phyloP scores from a whole-genome alignment of 2,329 filamentous ascomycete genomes.

The Aspergillus pseudoterreus region DNA sequence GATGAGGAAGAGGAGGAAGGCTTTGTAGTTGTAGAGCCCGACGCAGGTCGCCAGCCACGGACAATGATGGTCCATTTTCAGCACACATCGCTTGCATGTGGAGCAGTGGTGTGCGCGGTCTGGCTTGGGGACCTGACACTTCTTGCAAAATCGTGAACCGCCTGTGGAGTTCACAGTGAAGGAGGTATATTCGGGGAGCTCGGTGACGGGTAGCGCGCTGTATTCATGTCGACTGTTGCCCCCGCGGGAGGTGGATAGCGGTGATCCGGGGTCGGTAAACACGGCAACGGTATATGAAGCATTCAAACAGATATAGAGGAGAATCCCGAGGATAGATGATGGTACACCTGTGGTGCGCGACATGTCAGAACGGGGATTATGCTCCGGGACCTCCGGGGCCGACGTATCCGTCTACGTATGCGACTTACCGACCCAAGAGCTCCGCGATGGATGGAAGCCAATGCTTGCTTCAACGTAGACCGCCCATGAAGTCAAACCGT shows the following conservation, averaged over 20 bases:
- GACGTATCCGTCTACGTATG: not conserved
- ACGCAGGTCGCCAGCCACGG: slow-evolving; percentile 97
- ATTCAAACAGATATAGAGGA: slow-evolving; percentile 75
- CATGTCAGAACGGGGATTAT: not conserved
- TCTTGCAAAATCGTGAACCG: slow-evolving; percentile 88
- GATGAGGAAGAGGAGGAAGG: slow-evolving; percentile 85
- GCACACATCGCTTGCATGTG: slow-evolving; percentile 85
- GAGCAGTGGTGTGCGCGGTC: slow-evolving; percentile 97
- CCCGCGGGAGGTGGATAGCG: slow-evolving; percentile 35
- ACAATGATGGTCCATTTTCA: slow-evolving; percentile 99
- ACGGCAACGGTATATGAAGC: slow-evolving; percentile 90
- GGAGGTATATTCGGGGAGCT: slow-evolving; percentile 61
- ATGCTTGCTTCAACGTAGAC: slow-evolving; percentile 80
- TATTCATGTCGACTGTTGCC: slow-evolving; percentile 51
- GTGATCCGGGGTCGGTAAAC: slow-evolving; percentile 81
- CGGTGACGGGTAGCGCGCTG: slow-evolving; percentile 73
- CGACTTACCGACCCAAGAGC: slow-evolving; percentile 41
- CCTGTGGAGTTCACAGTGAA: slow-evolving; percentile 93
- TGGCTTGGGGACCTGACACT: slow-evolving; percentile 90
- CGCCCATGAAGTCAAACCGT: slow-evolving; percentile 87
- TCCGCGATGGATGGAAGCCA: slow-evolving; percentile 55
- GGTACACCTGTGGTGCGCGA: slow-evolving; percentile 28
- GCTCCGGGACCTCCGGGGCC: too few relatives aligned
- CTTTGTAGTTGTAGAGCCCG: slow-evolving; percentile 90
- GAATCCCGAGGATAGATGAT: slow-evolving; percentile 61